Evolutionary conservation across 352 stramenopile genomes (phyloP), one percentile per base, ranked within the genome.

Genomic region (Phytophthora niederhauseri): DNA sequence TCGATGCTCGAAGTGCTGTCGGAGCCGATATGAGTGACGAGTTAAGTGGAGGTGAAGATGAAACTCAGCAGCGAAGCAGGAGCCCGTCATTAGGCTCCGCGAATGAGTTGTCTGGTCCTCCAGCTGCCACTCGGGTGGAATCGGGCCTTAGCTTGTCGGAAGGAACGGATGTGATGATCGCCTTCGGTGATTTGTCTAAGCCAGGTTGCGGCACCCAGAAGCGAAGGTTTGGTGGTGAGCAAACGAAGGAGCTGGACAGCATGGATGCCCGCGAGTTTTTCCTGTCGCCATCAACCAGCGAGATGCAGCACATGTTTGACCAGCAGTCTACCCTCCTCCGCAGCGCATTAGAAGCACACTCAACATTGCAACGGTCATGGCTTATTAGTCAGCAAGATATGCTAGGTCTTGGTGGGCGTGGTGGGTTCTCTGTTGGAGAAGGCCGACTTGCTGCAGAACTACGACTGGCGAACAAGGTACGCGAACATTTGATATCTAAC

Each of bases 251-350:
- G 57, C 66, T 88, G 5, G 80, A 94, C 41, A 82, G 76, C 43
- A 66, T 88, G 38, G 84, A 91, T 59, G 80, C 76, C 19, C 79
- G 81, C 31, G 85, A 95, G 48, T 86, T 92, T 59, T 93, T 95
- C 46, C 71, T 96, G 14, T 93, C 85, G 31, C 87, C 86, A n/a
- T 96, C 89, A 26, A 91, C 72, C 9, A 93, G 82, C 52, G 89
- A 96, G 68, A 93, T 96, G 86, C 82, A 96, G 72, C 84, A 92
- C 66, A 94, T 96, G 89, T 93, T 96, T 67, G 78, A 93, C 24
- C 89, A 96, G 67, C 89, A 96, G 49, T 93, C 89, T 4, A 78
- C 72, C 14, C 36, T 93, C 17, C 75, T 96, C 3, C 85, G 89
- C 17, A 80, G 72, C 36, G 81, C 89, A 19, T 77, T 96, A 67